Evolutionary conservation across 768 basidiomycete genomes (phyloP), one percentile per base, ranked within the genome.

Genomic region (Hypholoma sublateritium): DNA sequence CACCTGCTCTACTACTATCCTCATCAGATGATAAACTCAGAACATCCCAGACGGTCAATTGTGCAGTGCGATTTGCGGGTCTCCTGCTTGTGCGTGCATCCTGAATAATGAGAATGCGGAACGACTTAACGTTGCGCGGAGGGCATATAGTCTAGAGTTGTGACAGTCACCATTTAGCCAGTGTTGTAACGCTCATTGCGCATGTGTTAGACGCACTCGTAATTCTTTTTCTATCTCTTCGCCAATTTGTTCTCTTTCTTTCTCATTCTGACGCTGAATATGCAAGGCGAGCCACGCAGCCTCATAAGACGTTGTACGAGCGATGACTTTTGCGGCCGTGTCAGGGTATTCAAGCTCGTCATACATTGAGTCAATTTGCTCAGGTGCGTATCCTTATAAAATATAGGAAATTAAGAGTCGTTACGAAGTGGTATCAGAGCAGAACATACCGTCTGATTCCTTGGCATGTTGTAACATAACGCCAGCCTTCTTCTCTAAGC

Each of bases 21-120:
- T 89, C 87, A 21, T 74, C 73, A n/a, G 76, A 63, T 0, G 72
- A 74, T 24, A 89, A 57, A 12, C 73, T 74, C 3, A 82, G 71
- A 2, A 83, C 86, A 64, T 95, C 91, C 92, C 92, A 95, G 3
- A 95, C 80, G 0, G 89, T 95, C 53, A 98, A 62, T 67, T 91
- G 89, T 0, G 87, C 94, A 1, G 72, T 77, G 49, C 91, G 80
- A 57, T 80, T 74, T 7, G 82, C 74, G 0, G 79, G 77, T 50
- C 79, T 74, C 58, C 80, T 77, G 0, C 66, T 61, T 24, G 84
- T 86, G 35, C 77, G 76, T 16, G 83, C 81, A 65, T 91, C 95
- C 60, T 81, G 74, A 14, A 88, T 79, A 13, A 85, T 74, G 14
- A 94, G 66, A 5, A 95, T 83, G 42, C 92, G 79, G 72, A 96